These are phyloP conservation scores for Takakia lepidozioides DNA, from an alignment of 225 moss, liverwort and hornwort genomes.

Conservation along the genomic window DNA sequence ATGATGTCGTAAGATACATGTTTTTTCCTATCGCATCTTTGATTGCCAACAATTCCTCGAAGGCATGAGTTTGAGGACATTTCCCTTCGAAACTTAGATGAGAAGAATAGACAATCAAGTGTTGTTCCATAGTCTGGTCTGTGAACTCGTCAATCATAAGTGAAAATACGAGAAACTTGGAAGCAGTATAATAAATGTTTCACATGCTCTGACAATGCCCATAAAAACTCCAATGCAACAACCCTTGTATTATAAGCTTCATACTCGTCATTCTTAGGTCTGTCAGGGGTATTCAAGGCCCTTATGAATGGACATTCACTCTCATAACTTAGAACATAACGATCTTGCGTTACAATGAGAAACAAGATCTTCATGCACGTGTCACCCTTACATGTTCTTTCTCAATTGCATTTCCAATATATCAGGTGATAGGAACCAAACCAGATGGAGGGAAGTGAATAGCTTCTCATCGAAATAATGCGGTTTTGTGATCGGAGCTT, in stretches of 20 bases:
- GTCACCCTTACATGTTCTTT: background rate
- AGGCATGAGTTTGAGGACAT: background rate
- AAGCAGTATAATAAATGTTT: background rate
- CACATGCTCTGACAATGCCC: too few relatives aligned
- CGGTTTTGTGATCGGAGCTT: too few relatives aligned
- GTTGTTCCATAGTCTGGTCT: too few relatives aligned
- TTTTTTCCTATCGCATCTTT: background rate
- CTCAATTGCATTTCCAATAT: background rate
- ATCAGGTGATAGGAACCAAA: background rate
- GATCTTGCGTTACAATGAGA: too few relatives aligned
- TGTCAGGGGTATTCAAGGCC: too few relatives aligned
- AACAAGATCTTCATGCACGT: background rate
- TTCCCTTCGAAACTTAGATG: background rate
- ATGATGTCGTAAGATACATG: too few relatives aligned
- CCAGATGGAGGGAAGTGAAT: too few relatives aligned
- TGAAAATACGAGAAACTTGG: background rate
- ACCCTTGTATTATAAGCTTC: background rate
- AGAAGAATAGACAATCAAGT: background rate
- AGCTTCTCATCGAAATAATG: too few relatives aligned
- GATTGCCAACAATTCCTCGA: background rate
- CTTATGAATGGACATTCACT: too few relatives aligned
- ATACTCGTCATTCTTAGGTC: background rate
- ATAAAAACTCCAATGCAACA: too few relatives aligned
- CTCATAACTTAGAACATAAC: too few relatives aligned
- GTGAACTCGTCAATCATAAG: constrained; percentile 4